phyloP scores from a whole-genome alignment of 352 stramenopile species.

The Albugo candida region DNA sequence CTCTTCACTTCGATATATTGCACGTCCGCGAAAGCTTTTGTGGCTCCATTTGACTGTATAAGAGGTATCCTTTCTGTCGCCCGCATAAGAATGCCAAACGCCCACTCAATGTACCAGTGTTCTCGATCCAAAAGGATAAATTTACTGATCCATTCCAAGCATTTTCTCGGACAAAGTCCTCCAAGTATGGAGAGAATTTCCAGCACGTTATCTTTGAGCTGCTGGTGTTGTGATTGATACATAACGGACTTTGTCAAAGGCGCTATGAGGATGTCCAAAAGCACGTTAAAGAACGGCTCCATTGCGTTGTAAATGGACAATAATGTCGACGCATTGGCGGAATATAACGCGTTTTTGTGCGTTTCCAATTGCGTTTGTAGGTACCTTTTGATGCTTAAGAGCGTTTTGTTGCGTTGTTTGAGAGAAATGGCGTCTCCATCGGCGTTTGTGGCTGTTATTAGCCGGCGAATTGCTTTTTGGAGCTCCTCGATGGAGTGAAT shows the following conservation, averaged over 20 bases:
- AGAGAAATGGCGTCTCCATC: no score
- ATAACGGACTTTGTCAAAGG: slow-evolving; percentile 7
- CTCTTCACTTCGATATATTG: neutral
- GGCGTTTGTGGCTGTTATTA: no score
- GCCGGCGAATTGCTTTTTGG: no score
- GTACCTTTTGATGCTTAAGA: no score
- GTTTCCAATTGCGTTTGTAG: no score
- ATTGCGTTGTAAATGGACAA: no score
- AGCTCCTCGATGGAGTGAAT: no score
- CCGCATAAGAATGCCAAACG: slow-evolving; percentile 18
- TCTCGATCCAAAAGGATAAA: slow-evolving; percentile 19
- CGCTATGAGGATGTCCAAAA: slow-evolving; percentile 18
- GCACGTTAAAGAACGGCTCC: slow-evolving; percentile 24
- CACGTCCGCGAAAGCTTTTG: neutral
- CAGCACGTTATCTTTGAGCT: slow-evolving; percentile 20
- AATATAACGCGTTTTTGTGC: no score
- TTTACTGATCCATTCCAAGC: slow-evolving; percentile 26
- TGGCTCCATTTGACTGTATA: neutral
- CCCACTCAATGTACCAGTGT: slow-evolving; percentile 32
- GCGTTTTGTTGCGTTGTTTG: no score
- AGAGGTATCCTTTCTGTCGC: slow-evolving; percentile 16
- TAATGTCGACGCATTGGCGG: no score
- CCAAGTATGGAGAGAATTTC: slow-evolving; percentile 19
- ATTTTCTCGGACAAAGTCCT: slow-evolving; percentile 19
- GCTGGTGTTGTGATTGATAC: slow-evolving; percentile 2